Base-by-base conservation (phyloP, 2,329 filamentous ascomycete genomes). In the Exophiala spinifera region DNA sequence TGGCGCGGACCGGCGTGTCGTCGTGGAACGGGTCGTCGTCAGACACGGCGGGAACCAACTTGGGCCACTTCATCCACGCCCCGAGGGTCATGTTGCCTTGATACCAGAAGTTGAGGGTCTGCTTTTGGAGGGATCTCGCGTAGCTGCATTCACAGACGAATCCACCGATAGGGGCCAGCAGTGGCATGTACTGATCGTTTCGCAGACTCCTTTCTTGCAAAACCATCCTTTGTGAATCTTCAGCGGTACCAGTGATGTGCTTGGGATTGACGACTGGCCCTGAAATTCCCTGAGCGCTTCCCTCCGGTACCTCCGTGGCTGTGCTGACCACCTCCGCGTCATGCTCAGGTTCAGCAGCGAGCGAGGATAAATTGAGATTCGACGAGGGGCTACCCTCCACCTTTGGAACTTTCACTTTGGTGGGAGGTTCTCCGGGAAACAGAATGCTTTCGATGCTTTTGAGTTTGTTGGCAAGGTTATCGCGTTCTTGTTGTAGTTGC, bases 401-500 rank as follows among this genome's bases (percentile, higher is more conserved):
- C 11, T 23, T 25, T 28, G 42, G n/a, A 21, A 23, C 31, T 42
- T 50, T 19, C 4, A 19, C 36, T n/a, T 5, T 15, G 19, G 21
- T 34, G 11, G 20, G 15, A 17, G 13, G 2, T 3, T 4, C 7
- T n/a, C 19, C 15, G 3, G 50, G 42, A 17, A 40, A 23, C 19
- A 52, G 25, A n/a, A 52, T 46, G 43, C 19, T 39, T 28, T 61
- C 51, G 25, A 61, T 57, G 19, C 37, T 49, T 42, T 49, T 53
- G 8, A 61, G 39, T 40, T 57, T 56, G 14, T 54, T 52, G 7
- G 53, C 46, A 15, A 61, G 50, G 2, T 21, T 45, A 28, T 61
- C 56, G 17, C 59, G 49, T 40, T 61, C 59, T 31, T 56, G 37
- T 37, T 55, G 33, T 17, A 53, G 25, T 6, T 59, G 52, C 11